Evolutionary conservation across 169 alveolate species (phyloP), one percentile per base, ranked within the genome.

Genomic region (Plasmodium gonderi): DNA sequence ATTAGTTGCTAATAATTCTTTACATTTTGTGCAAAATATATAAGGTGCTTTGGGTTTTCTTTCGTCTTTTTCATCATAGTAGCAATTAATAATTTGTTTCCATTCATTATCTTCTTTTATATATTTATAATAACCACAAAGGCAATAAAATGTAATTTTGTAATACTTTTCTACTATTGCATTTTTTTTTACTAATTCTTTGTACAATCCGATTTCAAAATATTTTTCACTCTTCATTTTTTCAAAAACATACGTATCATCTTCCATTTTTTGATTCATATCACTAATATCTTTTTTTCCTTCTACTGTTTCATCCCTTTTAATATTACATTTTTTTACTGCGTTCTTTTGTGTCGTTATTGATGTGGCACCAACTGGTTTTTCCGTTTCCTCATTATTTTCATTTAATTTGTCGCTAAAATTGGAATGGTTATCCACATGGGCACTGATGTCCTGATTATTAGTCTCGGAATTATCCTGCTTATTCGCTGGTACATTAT

Each of bases 51-150:
- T 87, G 5, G 93, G 93, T 40, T 76, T 87, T 36, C 44, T 29
- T 76, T 87, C 89, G 20, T 74, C 80, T 23, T 87, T 87, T 64
- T 76, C 87, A 51, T 87, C 93, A 79, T 42, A 76, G 51, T 87
- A 76, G 33, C 93, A 87, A 44, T 87, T 76, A 9, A 79, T 87
- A 31, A 87, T 65, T 87, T 87, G 93, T 54, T 87, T 87, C 93
- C 93, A 87, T 42, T 87, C 93, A 54, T 54, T 29, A 87, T 60
- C 89, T 20, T 76, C 89, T 75, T 76, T 60, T 2, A 87, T 87
- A 76, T 79, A 87, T 87, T 75, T 75, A 60, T 14, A 75, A 65
- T 87, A 87, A 38, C 93, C 93, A 67, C 93, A 87, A 23, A 87
- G 68, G 47, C 93, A 87, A 79, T 87, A 87, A 60, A 87, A 87